Conservation (phyloP, 2,329 filamentous ascomycete species). For the Aureobasidium pullulans region DNA sequence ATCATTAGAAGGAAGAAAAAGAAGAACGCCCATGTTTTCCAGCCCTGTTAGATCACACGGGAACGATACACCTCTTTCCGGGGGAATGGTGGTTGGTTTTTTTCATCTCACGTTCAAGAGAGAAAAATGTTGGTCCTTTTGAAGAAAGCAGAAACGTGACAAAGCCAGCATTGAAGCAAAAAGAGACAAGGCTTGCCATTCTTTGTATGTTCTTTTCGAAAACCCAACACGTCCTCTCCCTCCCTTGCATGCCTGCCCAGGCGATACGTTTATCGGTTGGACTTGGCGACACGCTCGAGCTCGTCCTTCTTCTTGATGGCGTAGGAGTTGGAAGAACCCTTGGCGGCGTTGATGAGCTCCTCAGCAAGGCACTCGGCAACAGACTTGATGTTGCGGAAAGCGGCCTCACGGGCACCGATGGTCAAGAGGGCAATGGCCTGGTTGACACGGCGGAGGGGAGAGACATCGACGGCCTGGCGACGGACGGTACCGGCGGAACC, state of each 20-base stretch:
- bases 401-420: slow-evolving; percentile 95
- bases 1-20: background rate
- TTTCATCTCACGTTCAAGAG: slow-evolving; percentile 1
- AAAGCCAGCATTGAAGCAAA: background rate
- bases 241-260: background rate
- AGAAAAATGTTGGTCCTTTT: background rate
- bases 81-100: background rate
- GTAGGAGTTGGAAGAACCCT: slow-evolving; percentile 99
- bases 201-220: background rate
- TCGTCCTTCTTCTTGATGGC: slow-evolving; percentile 99
- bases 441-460: slow-evolving; percentile 98
- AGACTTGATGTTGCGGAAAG: slow-evolving; percentile 99
- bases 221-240: slow-evolving; percentile 2
- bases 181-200: slow-evolving; percentile 2
- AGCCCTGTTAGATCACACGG: slow-evolving; percentile 5
- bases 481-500: slow-evolving; percentile 99
- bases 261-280: slow-evolving; percentile 80
- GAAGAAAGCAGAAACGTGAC: background rate
- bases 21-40: background rate
- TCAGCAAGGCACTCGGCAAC: slow-evolving; percentile 99
- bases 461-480: slow-evolving; percentile 99
- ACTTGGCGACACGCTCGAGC: slow-evolving; percentile 99
- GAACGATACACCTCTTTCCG: background rate
- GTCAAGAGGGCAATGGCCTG: slow-evolving; percentile 98
- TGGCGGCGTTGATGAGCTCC: slow-evolving; percentile 99